phyloP scores from a whole-genome alignment of 108 stramenopile species.

The Skeletonema potamos region DNA sequence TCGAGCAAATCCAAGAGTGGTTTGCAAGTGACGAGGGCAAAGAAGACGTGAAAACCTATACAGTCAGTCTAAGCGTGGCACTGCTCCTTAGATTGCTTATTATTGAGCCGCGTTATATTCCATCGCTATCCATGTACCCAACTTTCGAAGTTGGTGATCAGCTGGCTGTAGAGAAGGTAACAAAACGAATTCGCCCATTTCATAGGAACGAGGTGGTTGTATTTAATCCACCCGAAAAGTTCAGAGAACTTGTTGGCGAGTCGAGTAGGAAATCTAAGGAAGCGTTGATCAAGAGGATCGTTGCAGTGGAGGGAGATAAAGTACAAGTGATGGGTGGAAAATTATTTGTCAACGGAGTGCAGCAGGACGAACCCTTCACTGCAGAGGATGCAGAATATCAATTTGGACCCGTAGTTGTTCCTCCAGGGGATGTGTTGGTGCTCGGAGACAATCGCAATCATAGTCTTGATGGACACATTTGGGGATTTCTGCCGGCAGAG shows the following conservation, averaged over 20 bases:
- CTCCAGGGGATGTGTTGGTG: constrained; percentile 69
- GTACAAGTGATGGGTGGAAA: constrained; percentile 89
- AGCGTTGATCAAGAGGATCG: constrained; percentile 95
- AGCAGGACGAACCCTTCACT: constrained; percentile 89
- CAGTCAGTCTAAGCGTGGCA: constrained; percentile 69
- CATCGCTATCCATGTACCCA: constrained; percentile 94
- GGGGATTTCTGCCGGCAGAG: constrained; percentile 71
- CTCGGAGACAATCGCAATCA: constrained; percentile 94
- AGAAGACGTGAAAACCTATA: constrained; percentile 83
- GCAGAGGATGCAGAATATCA: constrained; percentile 85
- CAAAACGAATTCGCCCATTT: constrained; percentile 83
- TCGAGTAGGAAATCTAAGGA: constrained; percentile 65
- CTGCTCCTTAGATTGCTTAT: constrained; percentile 75
- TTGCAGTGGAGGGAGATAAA: constrained; percentile 90
- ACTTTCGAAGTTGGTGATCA: constrained; percentile 97
- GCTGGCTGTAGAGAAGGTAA: constrained; percentile 94
- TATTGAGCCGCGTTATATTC: constrained; percentile 94
- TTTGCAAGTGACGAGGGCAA: constrained; percentile 61
- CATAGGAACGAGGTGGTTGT: constrained; percentile 94
- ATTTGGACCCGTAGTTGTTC: constrained; percentile 87
- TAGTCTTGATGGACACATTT: constrained; percentile 88
- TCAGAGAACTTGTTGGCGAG: constrained; percentile 78
- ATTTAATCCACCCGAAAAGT: constrained; percentile 88
- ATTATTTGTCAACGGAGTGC: constrained; percentile 86
- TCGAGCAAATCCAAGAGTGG: constrained; percentile 44